Evolutionary conservation across 2,329 filamentous ascomycete genomes (phyloP).

Genomic region (Fusarium verrucosum): DNA sequence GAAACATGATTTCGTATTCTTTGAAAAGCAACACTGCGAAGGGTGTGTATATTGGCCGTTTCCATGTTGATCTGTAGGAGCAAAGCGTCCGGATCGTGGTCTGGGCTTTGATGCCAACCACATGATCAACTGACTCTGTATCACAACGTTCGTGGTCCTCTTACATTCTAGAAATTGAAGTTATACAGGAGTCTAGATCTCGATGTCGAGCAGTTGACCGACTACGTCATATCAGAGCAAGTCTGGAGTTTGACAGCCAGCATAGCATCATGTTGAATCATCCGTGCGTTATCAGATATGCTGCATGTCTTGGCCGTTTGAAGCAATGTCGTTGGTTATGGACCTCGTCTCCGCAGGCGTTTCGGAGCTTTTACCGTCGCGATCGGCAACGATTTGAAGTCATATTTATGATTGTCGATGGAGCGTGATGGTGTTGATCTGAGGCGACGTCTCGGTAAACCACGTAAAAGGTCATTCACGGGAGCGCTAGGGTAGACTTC

Average conservation of each 20-base stretch:
- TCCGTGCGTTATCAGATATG: conserved; percentile 4
- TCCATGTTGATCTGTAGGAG: conserved; percentile 9
- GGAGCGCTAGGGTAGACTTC: conserved; percentile 31
- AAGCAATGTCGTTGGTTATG: neutral
- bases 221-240: conserved; percentile 32
- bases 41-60: neutral
- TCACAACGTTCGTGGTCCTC: neutral
- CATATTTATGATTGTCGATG: conserved; percentile 4
- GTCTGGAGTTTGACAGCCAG: conserved; percentile 11
- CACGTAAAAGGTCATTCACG: conserved; percentile 3
- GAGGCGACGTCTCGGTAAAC: conserved; percentile 19
- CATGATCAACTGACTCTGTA: conserved; percentile 5
- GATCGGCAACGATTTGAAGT: conserved; percentile 22
- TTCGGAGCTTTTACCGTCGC: neutral
- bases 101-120: neutral
- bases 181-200: conserved; percentile 12
- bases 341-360: neutral
- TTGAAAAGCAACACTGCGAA: neutral
- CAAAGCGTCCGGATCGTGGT: conserved; percentile 23
- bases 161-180: conserved; percentile 14
- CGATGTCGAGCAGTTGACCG: conserved; percentile 12
- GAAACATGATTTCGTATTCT: neutral
- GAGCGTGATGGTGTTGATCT: conserved; percentile 5
- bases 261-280: conserved; percentile 21
- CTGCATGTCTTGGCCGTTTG: neutral